Conservation (phyloP, 139 green algal species). For the Gonium pectorale region DNA sequence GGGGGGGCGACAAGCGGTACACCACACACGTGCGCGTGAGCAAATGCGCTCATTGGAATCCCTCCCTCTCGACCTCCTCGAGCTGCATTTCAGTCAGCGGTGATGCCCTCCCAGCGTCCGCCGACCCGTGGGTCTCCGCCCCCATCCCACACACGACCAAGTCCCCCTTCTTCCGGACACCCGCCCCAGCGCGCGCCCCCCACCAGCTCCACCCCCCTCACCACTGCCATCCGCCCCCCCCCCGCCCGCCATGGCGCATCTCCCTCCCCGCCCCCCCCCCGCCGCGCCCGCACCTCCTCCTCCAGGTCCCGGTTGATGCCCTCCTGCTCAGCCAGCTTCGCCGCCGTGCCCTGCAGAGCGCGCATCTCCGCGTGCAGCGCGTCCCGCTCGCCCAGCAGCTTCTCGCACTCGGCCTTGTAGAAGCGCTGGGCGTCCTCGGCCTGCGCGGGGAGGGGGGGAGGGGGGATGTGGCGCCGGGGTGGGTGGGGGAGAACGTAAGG, state of each 20-base stretch:
- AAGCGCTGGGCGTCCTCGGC: conserved; percentile 13
- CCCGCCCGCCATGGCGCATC: too few relatives aligned
- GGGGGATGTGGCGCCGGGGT: neutral
- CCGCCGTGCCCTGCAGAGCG: neutral
- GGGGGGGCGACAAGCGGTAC: too few relatives aligned
- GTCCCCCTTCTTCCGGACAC: too few relatives aligned
- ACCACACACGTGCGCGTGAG: too few relatives aligned
- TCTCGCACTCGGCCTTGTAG: conserved; percentile 39
- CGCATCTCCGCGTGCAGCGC: conserved; percentile 6
- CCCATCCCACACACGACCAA: too few relatives aligned
- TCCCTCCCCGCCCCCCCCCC: neutral
- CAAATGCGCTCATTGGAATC: too few relatives aligned
- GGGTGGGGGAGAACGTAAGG: neutral
- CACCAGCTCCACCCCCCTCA: too few relatives aligned
- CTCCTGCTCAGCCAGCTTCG: conserved; percentile 27
- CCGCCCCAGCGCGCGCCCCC: too few relatives aligned
- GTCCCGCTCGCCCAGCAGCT: neutral
- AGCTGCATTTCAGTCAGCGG: too few relatives aligned
- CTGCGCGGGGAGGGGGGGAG: neutral
- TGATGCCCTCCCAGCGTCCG: too few relatives aligned
- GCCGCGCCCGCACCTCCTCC: neutral
- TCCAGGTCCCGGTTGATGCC: conserved; percentile 28
- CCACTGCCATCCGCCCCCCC: neutral
- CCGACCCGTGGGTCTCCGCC: too few relatives aligned
- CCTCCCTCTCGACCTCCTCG: too few relatives aligned